Conservation (phyloP, 305 asterid species). For the Plantago coronopus region DNA sequence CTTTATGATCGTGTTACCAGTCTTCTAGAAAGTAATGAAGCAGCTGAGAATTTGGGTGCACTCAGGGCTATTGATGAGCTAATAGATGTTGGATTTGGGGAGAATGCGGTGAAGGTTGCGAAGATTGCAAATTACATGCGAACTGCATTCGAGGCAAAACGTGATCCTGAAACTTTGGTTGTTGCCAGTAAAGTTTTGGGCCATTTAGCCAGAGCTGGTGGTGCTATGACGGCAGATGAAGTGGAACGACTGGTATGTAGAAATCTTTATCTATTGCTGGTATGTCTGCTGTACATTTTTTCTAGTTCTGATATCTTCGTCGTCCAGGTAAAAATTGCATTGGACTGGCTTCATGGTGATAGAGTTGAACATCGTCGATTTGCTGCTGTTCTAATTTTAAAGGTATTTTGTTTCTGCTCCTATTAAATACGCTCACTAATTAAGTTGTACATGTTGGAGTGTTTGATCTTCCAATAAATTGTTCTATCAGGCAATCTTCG, state of each 20-base stretch:
- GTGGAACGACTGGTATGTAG: slow-evolving; percentile 79
- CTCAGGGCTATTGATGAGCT: slow-evolving; percentile 90
- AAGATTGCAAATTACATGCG: slow-evolving; percentile 81
- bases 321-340: slow-evolving; percentile 72
- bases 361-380: slow-evolving; percentile 93
- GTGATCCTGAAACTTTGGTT: slow-evolving; percentile 80
- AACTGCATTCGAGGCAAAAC: slow-evolving; percentile 80
- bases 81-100: slow-evolving; percentile 82
- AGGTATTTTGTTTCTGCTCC: slow-evolving; percentile 44
- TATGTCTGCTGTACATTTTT: slow-evolving; percentile 10
- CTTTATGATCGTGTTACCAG: slow-evolving; percentile 72
- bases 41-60: slow-evolving; percentile 89
- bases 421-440: slow-evolving; percentile 9
- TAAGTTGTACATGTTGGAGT: slow-evolving; percentile 4
- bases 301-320: slow-evolving; percentile 22
- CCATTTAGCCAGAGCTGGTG: slow-evolving; percentile 98
- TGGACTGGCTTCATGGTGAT: slow-evolving; percentile 94
- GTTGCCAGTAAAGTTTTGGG: slow-evolving; percentile 92
- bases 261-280: slow-evolving; percentile 19
- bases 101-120: slow-evolving; percentile 89
- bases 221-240: slow-evolving; percentile 99
- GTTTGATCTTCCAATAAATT: neutral
- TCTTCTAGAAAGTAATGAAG: slow-evolving; percentile 81
- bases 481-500: too few relatives aligned
- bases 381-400: slow-evolving; percentile 89